phyloP scores from a whole-genome alignment of 768 basidiomycete genomes.

The Termitomyces sp. region DNA sequence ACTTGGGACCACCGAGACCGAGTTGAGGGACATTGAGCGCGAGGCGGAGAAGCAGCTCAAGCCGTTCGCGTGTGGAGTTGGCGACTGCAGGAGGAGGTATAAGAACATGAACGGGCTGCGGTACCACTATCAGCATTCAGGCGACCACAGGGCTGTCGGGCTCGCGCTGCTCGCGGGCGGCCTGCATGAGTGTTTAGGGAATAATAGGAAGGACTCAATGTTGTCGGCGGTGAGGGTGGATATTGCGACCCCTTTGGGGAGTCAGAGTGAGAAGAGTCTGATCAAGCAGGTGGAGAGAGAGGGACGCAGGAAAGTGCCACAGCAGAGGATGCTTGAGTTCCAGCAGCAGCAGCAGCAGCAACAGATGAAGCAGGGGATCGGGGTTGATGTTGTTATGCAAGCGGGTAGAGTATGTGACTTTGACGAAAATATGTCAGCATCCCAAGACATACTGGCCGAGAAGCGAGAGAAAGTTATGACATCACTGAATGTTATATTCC shows the following conservation, averaged over 20 bases:
- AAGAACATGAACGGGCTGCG: slow-evolving; percentile 98
- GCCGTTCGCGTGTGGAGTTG: slow-evolving; percentile 88
- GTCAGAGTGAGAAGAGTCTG: slow-evolving; percentile 6
- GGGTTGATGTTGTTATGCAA: slow-evolving; percentile 4
- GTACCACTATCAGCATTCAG: slow-evolving; percentile 97
- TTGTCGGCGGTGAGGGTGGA: no score
- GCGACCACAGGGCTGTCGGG: slow-evolving; percentile 91
- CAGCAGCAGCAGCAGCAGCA: no score
- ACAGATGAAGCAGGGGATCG: no score
- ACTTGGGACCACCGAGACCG: slow-evolving; percentile 54
- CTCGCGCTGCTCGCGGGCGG: slow-evolving; percentile 79
- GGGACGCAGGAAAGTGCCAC: slow-evolving; percentile 7
- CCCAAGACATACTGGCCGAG: no score
- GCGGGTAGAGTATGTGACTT: no score
- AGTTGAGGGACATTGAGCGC: slow-evolving; percentile 68
- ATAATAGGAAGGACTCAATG: neutral
- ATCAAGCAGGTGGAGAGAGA: slow-evolving; percentile 12
- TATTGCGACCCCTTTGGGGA: slow-evolving; percentile 10
- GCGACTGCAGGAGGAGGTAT: slow-evolving; percentile 83
- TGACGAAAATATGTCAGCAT: no score
- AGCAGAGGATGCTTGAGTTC: slow-evolving; percentile 14
- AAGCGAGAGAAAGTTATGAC: no score
- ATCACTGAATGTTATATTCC: no score
- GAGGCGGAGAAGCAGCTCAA: slow-evolving; percentile 81
- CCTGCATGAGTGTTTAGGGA: slow-evolving; percentile 42